Evolutionary conservation across 495 filamentous ascomycete genomes (phyloP).

Genomic region (Hypomontagnella submonticulosa): DNA sequence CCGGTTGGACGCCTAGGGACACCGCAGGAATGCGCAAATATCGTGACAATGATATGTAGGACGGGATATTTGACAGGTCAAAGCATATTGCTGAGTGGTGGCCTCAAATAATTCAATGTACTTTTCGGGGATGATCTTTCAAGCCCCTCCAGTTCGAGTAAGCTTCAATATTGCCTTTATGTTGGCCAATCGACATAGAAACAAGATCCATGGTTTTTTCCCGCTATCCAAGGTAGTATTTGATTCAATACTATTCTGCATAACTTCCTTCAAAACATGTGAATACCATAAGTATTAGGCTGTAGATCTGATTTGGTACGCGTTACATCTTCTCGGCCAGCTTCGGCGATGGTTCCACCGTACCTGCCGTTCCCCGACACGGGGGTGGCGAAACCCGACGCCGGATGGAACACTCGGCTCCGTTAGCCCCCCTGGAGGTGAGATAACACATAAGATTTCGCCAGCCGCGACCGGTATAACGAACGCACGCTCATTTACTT

Average conservation of each 20-base stretch:
- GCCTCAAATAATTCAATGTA: slow-evolving; percentile 60
- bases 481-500: background rate
- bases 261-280: background rate
- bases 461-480: slow-evolving; percentile 19
- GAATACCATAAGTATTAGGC: background rate
- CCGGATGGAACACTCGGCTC: slow-evolving; percentile 30
- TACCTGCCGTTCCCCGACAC: slow-evolving; percentile 10
- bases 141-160: background rate
- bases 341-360: slow-evolving; percentile 19
- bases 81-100: slow-evolving; percentile 67
- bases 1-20: slow-evolving; percentile 71
- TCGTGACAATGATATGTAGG: slow-evolving; percentile 72
- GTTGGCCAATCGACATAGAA: background rate
- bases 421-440: too few relatives aligned
- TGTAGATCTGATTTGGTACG: background rate
- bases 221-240: too few relatives aligned
- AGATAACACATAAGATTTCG: slow-evolving; percentile 11
- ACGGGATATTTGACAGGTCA: slow-evolving; percentile 78
- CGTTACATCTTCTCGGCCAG: slow-evolving; percentile 4
- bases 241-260: too few relatives aligned
- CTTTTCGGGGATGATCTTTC: background rate
- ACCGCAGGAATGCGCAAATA: slow-evolving; percentile 75
- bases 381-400: slow-evolving; percentile 34
- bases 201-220: too few relatives aligned
- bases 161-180: background rate